Percentiles rank a stretch among this genome's conserved stretches.
Conservation (phyloP, 805 yeast genomes). For the Scheffersomyces coipomensis region DNA sequence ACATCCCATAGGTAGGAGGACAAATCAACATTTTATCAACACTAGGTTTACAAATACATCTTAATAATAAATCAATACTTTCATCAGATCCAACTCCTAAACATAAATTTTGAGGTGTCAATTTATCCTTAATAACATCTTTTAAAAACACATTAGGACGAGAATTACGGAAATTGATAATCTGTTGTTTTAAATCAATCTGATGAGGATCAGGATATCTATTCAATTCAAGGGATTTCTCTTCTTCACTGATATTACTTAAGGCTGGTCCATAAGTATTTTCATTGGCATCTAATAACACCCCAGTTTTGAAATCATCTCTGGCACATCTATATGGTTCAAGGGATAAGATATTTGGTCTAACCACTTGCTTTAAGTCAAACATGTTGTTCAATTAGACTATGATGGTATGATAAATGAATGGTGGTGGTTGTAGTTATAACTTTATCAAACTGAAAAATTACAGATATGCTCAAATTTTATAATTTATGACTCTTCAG, state of each 20-base stretch:
- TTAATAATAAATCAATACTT: slow-evolving; percentile 81
- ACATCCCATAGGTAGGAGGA: slow-evolving; percentile 99
- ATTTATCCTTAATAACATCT: slow-evolving; percentile 6
- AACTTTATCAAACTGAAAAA: no score
- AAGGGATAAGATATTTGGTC: slow-evolving; percentile 80
- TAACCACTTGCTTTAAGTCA: slow-evolving; percentile 56
- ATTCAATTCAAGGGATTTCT: slow-evolving; percentile 59
- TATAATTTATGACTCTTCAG: no score
- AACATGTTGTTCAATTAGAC: no score
- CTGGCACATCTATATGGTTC: slow-evolving; percentile 97
- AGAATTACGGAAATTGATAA: slow-evolving; percentile 69
- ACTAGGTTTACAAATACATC: slow-evolving; percentile 83
- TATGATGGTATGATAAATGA: no score
- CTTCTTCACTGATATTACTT: slow-evolving; percentile 39
- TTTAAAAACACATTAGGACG: slow-evolving; percentile 31
- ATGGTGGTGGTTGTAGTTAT: no score
- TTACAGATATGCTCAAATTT: no score
- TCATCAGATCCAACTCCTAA: slow-evolving; percentile 98
- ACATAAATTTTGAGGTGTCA: slow-evolving; percentile 71
- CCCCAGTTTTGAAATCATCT: slow-evolving; percentile 88
- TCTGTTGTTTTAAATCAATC: slow-evolving; percentile 63
- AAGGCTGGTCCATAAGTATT: slow-evolving; percentile 90
- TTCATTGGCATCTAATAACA: slow-evolving; percentile 92
- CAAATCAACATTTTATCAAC: slow-evolving; percentile 78
- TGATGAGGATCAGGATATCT: slow-evolving; percentile 99